Evolutionary conservation across 1,139 yeast genomes (phyloP), one percentile per base, ranked within the genome.

Genomic region (Geotrichum candidum): DNA sequence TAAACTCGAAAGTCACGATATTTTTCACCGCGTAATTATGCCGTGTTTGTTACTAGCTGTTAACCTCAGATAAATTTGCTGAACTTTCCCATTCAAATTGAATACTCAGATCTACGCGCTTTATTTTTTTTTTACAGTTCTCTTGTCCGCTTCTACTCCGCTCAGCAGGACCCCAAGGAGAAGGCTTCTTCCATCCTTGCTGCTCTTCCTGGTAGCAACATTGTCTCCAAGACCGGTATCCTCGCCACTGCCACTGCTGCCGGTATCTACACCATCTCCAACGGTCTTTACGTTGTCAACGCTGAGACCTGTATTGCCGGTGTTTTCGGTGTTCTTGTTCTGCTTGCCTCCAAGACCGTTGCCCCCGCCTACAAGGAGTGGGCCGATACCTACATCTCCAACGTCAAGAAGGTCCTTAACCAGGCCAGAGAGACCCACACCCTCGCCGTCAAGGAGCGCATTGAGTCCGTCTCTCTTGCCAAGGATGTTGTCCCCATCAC

Each of bases 161-260:
- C 76, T 56, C 69, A 74, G 68, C 73, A 73, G 33, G 97, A 91
- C 73, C 97, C 97, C 76, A 88, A 90, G 82, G 83, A 87, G 73
- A 90, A 90, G 83, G 99, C 99, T 66, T 79, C 84, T 73, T 85
- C 97, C 65, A 86, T 94, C 77, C 84, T 94, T 72, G 92, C 90
- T 72, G 90, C 97, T 68, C 81, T 94, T 71, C 99, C 99, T 76
- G 97, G 97, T 76, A 88, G 85, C 85, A 85, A 84, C 73, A 81
- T 85, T 71, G 78, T 94, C 71, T 84, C 97, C 69, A 94, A 94
- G 84, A 91, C 97, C 68, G 97, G 97, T 74, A 84, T 92, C 74
- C 82, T 94, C 74, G 97, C 97, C 72, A 91, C 99, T 65, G 84
- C 92, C 66, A 86, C 97, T 63, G 98, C 97, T 65, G 97, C 96